phyloP scores from a whole-genome alignment of 768 basidiomycete genomes.

The Tricholoma terreum region DNA sequence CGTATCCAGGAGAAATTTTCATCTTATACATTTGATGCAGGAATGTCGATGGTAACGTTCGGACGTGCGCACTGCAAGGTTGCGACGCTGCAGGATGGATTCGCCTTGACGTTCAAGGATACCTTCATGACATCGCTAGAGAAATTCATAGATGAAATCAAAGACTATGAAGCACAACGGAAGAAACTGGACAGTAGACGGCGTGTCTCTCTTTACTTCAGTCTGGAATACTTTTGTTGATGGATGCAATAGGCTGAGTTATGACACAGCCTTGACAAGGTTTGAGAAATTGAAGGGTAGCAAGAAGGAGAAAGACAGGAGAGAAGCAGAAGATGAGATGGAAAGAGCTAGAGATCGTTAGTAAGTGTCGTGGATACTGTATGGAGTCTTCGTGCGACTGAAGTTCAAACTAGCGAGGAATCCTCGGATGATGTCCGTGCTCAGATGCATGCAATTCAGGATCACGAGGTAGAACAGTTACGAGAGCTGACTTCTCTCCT shows the following conservation, averaged over 20 bases:
- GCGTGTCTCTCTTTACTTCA: constrained; percentile 34
- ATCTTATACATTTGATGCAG: constrained; percentile 30
- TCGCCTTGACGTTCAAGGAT: constrained; percentile 67
- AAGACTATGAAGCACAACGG: constrained; percentile 73
- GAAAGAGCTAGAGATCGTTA: constrained; percentile 69
- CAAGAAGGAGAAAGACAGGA: constrained; percentile 82
- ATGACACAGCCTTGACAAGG: constrained; percentile 73
- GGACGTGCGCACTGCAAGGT: constrained; percentile 85
- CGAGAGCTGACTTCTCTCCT: constrained; percentile 70
- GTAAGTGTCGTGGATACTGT: constrained; percentile 39
- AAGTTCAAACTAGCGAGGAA: constrained; percentile 61
- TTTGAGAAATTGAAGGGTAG: constrained; percentile 59
- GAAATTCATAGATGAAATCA: constrained; percentile 67
- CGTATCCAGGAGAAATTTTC: neutral
- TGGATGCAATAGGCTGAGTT: constrained; percentile 52
- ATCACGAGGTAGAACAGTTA: constrained; percentile 70
- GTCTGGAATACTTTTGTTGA: neutral
- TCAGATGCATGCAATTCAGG: constrained; percentile 76
- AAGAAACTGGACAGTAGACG: constrained; percentile 88
- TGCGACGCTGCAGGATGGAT: constrained; percentile 82
- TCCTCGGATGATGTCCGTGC: constrained; percentile 79
- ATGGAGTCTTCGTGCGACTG: neutral
- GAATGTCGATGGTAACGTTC: constrained; percentile 66
- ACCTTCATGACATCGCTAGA: constrained; percentile 69
- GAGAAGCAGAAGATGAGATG: constrained; percentile 81